phyloP scores from a whole-genome alignment of 2,329 filamentous ascomycete species.

The Trichoderma guizhouense region DNA sequence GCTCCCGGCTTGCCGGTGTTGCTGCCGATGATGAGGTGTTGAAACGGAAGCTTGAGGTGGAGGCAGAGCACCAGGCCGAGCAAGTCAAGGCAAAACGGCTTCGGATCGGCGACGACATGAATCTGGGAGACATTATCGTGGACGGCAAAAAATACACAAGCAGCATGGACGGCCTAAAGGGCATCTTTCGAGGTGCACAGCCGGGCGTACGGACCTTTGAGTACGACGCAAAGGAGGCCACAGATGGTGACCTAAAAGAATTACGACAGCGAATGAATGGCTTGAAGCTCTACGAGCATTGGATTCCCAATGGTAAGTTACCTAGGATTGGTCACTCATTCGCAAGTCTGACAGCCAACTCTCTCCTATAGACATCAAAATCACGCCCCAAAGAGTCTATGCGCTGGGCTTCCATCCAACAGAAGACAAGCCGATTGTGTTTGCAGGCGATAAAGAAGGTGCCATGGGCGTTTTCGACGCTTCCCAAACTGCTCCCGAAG shows the following conservation, averaged over 20 bases:
- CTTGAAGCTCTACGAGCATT: conserved; percentile 77
- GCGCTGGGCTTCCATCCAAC: conserved; percentile 85
- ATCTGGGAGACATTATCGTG: conserved; percentile 73
- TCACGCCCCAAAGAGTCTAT: conserved; percentile 85
- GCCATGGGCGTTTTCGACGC: conserved; percentile 89
- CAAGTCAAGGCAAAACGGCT: conserved; percentile 56
- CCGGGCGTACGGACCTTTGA: conserved; percentile 84
- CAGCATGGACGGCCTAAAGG: conserved; percentile 61
- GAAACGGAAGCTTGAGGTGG: conserved; percentile 52
- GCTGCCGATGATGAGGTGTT: conserved; percentile 45
- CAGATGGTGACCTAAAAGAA: conserved; percentile 69
- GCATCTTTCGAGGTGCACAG: conserved; percentile 62
- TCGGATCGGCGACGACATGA: conserved; percentile 56
- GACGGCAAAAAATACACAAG: conserved; percentile 74
- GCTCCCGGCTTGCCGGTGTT: conserved; percentile 55
- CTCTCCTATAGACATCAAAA: conserved; percentile 68
- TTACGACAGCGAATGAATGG: conserved; percentile 74
- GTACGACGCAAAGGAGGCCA: conserved; percentile 77
- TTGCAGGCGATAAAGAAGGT: conserved; percentile 92
- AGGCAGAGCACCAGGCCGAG: conserved; percentile 41
- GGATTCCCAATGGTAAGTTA: conserved; percentile 69
- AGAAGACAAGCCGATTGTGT: conserved; percentile 78
- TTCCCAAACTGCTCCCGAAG: conserved; percentile 62
- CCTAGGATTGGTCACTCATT: background rate
- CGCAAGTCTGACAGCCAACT: background rate